These are phyloP conservation scores for Epichloe brachyelytri DNA, from an alignment of 2,329 filamentous ascomycete species.

Conservation along the genomic window DNA sequence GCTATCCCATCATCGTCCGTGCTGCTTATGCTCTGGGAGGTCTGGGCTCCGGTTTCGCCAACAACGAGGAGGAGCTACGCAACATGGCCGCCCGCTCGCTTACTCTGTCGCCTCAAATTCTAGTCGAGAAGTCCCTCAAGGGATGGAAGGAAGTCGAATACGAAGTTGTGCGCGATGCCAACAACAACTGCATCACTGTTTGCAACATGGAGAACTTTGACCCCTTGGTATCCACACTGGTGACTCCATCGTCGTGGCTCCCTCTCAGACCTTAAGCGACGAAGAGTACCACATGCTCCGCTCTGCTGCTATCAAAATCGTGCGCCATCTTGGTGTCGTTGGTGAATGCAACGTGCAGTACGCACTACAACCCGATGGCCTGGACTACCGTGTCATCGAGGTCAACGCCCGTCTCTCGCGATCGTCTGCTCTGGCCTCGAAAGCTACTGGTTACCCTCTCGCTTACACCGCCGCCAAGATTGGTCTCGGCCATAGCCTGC, in stretches of 20 bases:
- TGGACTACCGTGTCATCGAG: constrained; percentile 97
- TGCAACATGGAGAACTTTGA: constrained; percentile 84
- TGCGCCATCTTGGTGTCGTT: constrained; percentile 90
- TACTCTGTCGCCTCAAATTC: constrained; percentile 85
- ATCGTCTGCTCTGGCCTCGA: constrained; percentile 91
- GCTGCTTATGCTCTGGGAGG: constrained; percentile 94
- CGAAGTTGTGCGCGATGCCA: constrained; percentile 90
- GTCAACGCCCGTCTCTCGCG: constrained; percentile 97
- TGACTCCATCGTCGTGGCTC: constrained; percentile 96
- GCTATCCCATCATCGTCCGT: constrained; percentile 96
- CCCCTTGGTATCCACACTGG: constrained; percentile 91
- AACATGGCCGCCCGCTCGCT: constrained; percentile 88
- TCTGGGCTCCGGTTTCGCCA: constrained; percentile 90
- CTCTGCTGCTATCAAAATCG: constrained; percentile 94
- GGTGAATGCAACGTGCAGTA: constrained; percentile 99
- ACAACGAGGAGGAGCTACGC: constrained; percentile 84
- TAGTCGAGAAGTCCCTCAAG: constrained; percentile 97
- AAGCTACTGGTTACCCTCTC: constrained; percentile 93
- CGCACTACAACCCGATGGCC: constrained; percentile 86
- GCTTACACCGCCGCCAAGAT: constrained; percentile 98
- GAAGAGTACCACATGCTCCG: constrained; percentile 99
- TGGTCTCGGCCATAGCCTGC: constrained; percentile 85
- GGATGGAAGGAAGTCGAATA: constrained; percentile 99
- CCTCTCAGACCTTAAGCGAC: constrained; percentile 90
- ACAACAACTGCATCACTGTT: constrained; percentile 98